Evolutionary conservation across 2,329 filamentous ascomycete genomes (phyloP), one percentile per base, ranked within the genome.

Genomic region (Xylariaceae sp.): DNA sequence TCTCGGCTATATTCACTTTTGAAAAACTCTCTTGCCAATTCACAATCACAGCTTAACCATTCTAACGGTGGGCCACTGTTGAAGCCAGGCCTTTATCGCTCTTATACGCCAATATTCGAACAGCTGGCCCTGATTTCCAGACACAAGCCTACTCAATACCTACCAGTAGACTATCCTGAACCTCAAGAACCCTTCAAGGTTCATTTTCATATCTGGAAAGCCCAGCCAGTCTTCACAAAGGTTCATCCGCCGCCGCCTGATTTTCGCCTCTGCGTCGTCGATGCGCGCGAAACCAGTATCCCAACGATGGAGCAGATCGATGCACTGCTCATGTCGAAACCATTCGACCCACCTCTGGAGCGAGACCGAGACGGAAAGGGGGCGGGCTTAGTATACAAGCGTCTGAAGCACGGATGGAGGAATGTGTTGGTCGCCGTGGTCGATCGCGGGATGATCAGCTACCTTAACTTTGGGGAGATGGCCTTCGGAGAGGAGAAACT

Each of bases 381-480:
- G 69, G 78, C 54, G 4, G 62, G 61, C 1, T 52, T 51, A 27
- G 69, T 91, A 56, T 94, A 95, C 64, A 81, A 85, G 62, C 83
- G 88, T 51, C 72, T 97, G 55, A 92, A 90, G 68, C 84, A 95
- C 62, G 94, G 90, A 1, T 84, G 86, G 66, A 81, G 89, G 56
- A 94, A 89, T 67, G 87, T 94, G 31, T 75, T 96, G 32, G 67
- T 99, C 19, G 94, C 91, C 0, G 81, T 97, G 2, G 90, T 96
- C 32, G 94, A 97, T 66, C 81, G 90, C 55, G 94, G 94, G 0
- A 78, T 97, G 18, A 86, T 91, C 41, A 97, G 92, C 66, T 97
- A 92, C 65, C 75, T 96, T 62, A 76, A 88, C 19, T 77, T 96
- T 51, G 83, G 81, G 1, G 90, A 97, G 72, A 84, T 83, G 11